A percentile compares a stretch with the other conserved stretches of the same genome.
Evolutionary conservation across 1,284 basidiomycete genomes (phyloP).

Genomic region (Fomitopsis pinicola): DNA sequence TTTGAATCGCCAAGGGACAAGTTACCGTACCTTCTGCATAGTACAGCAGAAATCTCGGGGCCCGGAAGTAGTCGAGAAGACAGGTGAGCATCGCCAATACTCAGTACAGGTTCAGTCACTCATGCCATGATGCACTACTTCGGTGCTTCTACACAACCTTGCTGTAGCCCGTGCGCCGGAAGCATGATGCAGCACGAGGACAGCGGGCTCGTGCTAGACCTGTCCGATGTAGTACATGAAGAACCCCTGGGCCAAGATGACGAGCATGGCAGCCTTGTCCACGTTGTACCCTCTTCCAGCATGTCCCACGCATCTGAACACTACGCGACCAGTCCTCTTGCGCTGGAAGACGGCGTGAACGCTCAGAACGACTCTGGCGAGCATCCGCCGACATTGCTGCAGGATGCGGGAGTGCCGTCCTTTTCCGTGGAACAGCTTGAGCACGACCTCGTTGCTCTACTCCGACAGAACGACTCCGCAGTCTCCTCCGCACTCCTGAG

Average conservation of each 20-base stretch:
- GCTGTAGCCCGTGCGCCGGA: background rate
- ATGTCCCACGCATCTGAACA: constrained; percentile 20
- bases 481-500: constrained; percentile 54
- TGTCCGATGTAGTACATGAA: constrained; percentile 78
- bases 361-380: constrained; percentile 23
- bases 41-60: background rate
- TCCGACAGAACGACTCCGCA: constrained; percentile 66
- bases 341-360: constrained; percentile 23
- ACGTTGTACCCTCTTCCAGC: background rate
- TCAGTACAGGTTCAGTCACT: background rate
- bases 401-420: constrained; percentile 36
- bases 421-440: constrained; percentile 64
- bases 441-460: constrained; percentile 64
- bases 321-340: constrained; percentile 16
- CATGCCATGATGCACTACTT: background rate
- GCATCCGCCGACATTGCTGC: constrained; percentile 9
- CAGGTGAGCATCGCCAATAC: background rate
- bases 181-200: constrained; percentile 49
- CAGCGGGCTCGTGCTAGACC: constrained; percentile 53
- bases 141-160: background rate
- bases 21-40: too few relatives aligned
- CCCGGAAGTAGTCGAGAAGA: background rate
- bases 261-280: constrained; percentile 33
- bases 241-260: constrained; percentile 43
- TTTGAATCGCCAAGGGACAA: too few relatives aligned